A percentile compares a stretch with the other conserved stretches of the same genome.
phyloP scores from a whole-genome alignment of 2,329 filamentous ascomycete genomes.

The Ophiostoma fasciatum region DNA sequence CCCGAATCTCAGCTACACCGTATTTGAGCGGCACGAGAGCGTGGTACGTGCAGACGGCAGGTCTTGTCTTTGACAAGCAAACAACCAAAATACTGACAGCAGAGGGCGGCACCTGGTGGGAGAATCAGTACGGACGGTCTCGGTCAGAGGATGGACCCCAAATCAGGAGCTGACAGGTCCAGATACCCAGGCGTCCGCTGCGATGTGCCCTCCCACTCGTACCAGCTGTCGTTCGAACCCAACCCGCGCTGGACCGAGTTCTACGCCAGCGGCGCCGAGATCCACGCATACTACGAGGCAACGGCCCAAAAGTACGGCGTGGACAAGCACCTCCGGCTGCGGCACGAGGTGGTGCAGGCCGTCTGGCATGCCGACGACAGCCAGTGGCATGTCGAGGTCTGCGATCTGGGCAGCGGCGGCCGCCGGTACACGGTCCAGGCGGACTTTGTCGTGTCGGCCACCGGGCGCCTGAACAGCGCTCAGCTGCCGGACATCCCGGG shows the following conservation, averaged over 20 bases:
- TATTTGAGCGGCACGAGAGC: slow-evolving; percentile 5
- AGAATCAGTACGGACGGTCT: slow-evolving; percentile 36
- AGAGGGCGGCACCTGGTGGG: slow-evolving; percentile 10
- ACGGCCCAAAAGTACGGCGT: slow-evolving; percentile 2
- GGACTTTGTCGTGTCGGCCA: slow-evolving; percentile 1
- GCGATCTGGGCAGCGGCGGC: not conserved
- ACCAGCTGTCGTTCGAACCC: slow-evolving; percentile 11
- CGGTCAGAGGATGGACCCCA: no score
- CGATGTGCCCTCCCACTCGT: slow-evolving; percentile 12
- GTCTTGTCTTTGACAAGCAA: no score
- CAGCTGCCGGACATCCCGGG: slow-evolving; percentile 1
- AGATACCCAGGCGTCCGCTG: slow-evolving; percentile 11
- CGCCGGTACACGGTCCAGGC: not conserved
- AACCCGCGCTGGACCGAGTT: slow-evolving; percentile 10
- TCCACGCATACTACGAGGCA: slow-evolving; percentile 9
- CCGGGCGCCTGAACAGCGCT: slow-evolving; percentile 1
- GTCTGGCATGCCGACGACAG: not conserved
- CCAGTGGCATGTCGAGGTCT: not conserved
- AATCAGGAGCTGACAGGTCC: not conserved
- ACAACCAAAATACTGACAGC: not conserved
- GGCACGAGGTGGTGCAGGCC: not conserved
- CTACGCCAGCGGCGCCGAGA: slow-evolving; percentile 11
- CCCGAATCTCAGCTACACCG: slow-evolving; percentile 4
- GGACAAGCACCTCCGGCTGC: not conserved
- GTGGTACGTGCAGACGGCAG: not conserved